Evolutionary conservation across 768 basidiomycete species (phyloP), one percentile per base, ranked within the genome.

Genomic region (Lepiota brunneoincarnata): DNA sequence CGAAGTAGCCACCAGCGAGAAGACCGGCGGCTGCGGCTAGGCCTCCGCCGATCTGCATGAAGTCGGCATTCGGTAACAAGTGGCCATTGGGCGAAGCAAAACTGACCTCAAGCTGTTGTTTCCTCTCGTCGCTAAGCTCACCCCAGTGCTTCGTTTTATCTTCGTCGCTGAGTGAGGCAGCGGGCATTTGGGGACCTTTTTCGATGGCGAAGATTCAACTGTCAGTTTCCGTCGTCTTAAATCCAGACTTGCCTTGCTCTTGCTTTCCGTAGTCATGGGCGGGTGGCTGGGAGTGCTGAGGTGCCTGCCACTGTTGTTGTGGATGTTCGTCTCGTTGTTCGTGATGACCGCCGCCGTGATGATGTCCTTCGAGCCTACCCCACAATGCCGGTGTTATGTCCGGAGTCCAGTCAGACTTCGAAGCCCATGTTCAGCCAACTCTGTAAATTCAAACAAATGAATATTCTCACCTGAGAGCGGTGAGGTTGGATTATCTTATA

Each of bases 401-500:
- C 3, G 89, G 89, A 21, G 82, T 67, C 89, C 89, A 91, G 59
- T 88, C 86, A 23, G 45, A 73, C 58, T 86, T 90, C 60, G 12
- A 48, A 18, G 28, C 12, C n/a, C 17, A 41, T 42, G 17, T 24
- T n/a, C 48, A 41, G 15, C 47, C 4, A 43, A 51, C 17, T 20
- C 46, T 41, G 20, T 38, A 14, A 3, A 3, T 38, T 23, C 26
- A 6, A 12, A 20, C 43, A 37, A 39, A 24, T 38, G n/a, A 4
- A 17, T 23, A 14, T 56, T 64, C 51, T 58, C 39, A 81, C 87
- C 77, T 88, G 84, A 26, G 88, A 87, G 49, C 63, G 69, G 70
- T 91, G 89, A 7, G 85, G 72, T 62, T 89, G 87, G 58, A 89
- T 81, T 68, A 85, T 85, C 68, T 81, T 84, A 74, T 89, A 91